Evolutionary conservation across 306 rosid genomes (phyloP), one percentile per base, ranked within the genome.

Genomic region (Vicia sativa): DNA sequence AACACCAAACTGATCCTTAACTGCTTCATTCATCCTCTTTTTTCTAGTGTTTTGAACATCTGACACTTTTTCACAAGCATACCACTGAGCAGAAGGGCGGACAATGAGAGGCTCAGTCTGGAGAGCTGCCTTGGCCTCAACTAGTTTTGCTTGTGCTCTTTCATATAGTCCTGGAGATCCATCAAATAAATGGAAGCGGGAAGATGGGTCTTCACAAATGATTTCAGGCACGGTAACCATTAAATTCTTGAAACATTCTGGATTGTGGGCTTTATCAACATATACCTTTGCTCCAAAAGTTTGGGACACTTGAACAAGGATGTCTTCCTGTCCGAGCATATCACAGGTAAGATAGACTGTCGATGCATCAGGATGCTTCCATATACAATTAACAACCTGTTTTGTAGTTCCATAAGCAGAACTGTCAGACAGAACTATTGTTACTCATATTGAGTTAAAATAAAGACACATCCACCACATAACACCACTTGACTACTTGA

Each of bases 21-120:
- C 73, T 50, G 97, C 91, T 77, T 85, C 88, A 70, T 65, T 74
- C 43, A 72, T 81, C 75, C 75, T 86, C 74, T 50, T 77, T 67
- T 81, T 91, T 62, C 61, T 84, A 57, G 57, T 57, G 11, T 35
- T 88, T 52, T 68, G 77, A 45, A 70, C 53, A 44, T 79, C 84
- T 2, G 83, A 58, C 59, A 46, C 55, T 72, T 68, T 85, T 70
- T 77, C 88, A 65, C 71, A 75, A 35, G 88, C 91, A 84, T 86
- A 88, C 97, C 96, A 91, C 84, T 88, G 92, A 34, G 89, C 42
- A 50, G 96, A 84, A 78, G 97, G 88, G 45, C 91, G 91, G 43
- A 91, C 66, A 19, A 91, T 73, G 43, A 91, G 97, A 73, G 97
- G 91, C 71, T 78, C 80, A 2, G 83, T 76, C 73, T 73, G 80